Conservation (phyloP, 2,329 filamentous ascomycete species). For the Colletotrichum graminicola region DNA sequence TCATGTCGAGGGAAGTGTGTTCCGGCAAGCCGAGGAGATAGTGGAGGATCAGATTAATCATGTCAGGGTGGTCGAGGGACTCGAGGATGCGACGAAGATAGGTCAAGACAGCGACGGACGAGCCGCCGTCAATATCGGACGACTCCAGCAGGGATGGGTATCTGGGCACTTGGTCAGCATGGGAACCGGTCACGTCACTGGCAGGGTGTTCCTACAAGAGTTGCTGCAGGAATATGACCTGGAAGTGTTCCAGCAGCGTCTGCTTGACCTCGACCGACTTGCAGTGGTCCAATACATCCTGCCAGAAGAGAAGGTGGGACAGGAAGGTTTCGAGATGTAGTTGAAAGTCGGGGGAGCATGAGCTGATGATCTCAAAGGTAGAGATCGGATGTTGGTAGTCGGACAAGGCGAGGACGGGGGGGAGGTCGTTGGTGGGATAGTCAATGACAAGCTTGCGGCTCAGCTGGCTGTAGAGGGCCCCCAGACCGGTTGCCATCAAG, state of each 20-base stretch:
- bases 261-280: slow-evolving; percentile 91
- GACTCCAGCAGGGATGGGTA: slow-evolving; percentile 97
- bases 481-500: slow-evolving; percentile 94
- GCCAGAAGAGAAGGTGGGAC: slow-evolving; percentile 96
- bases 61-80: slow-evolving; percentile 90
- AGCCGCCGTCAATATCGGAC: slow-evolving; percentile 96
- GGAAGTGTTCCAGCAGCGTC: slow-evolving; percentile 95
- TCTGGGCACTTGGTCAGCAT: slow-evolving; percentile 58
- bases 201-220: slow-evolving; percentile 73
- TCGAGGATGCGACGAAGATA: slow-evolving; percentile 93
- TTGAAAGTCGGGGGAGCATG: slow-evolving; percentile 81
- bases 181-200: slow-evolving; percentile 25
- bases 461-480: slow-evolving; percentile 76
- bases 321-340: slow-evolving; percentile 93
- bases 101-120: slow-evolving; percentile 93
- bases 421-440: slow-evolving; percentile 79
- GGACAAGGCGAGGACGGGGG: slow-evolving; percentile 87
- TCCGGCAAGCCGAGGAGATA: slow-evolving; percentile 89
- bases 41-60: slow-evolving; percentile 92
- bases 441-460: slow-evolving; percentile 86
- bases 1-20: slow-evolving; percentile 52
- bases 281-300: slow-evolving; percentile 97
- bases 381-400: slow-evolving; percentile 84
- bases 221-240: slow-evolving; percentile 95
- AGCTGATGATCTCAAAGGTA: slow-evolving; percentile 78